Conservation (phyloP, 2,329 filamentous ascomycete genomes). For the Zymoseptoria pseudotritici region DNA sequence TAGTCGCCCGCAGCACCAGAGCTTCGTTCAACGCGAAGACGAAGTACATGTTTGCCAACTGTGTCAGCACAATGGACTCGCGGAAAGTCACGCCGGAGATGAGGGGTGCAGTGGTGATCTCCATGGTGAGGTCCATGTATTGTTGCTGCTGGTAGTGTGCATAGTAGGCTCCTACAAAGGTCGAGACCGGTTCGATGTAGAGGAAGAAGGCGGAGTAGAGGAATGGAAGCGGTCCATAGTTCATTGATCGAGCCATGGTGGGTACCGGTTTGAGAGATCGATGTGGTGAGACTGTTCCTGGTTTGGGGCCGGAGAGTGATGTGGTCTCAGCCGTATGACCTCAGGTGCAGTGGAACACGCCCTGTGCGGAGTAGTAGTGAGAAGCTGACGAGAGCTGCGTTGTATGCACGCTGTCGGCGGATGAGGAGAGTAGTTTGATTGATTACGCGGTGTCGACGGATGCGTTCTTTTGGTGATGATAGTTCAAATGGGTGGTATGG, state of each 20-base stretch:
- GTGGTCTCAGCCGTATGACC: not conserved
- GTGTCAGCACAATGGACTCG: constrained; percentile 57
- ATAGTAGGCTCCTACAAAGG: constrained; percentile 47
- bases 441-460: not conserved
- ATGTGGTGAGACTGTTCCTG: not conserved
- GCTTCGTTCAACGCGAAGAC: constrained; percentile 72
- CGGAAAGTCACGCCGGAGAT: constrained; percentile 49
- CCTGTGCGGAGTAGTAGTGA: not conserved
- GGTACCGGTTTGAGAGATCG: not conserved
- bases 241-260: not conserved
- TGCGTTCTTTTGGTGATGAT: not conserved
- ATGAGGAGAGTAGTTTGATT: not conserved
- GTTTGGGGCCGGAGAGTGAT: not conserved
- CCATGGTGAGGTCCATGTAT: constrained; percentile 60
- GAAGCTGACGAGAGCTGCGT: not conserved
- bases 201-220: constrained; percentile 68
- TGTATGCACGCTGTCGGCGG: not conserved
- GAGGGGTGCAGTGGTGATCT: constrained; percentile 32
- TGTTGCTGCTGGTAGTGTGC: constrained; percentile 43
- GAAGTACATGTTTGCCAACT: constrained; percentile 72
- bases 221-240: constrained; percentile 42
- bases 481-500: not conserved
- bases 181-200: constrained; percentile 56
- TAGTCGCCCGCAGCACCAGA: constrained; percentile 62
- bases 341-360: not conserved